phyloP scores from a whole-genome alignment of 768 basidiomycete species.

The Cyclocybe aegerita region DNA sequence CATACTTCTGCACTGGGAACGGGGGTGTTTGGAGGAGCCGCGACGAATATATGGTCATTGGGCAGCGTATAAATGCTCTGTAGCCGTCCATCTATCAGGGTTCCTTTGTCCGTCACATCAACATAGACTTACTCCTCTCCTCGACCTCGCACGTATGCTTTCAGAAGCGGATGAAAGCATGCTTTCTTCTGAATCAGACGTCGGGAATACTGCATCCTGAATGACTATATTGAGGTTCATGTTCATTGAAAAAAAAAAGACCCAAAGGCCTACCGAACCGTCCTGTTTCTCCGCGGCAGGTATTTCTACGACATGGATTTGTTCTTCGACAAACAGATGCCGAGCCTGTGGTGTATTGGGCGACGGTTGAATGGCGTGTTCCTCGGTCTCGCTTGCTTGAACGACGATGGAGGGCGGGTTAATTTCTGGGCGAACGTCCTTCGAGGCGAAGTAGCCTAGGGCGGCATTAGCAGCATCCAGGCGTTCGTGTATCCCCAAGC shows the following conservation, averaged over 20 bases:
- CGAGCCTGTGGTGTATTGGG: too few species aligned
- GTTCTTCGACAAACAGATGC: too few species aligned
- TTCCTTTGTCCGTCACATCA: background rate
- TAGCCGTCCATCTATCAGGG: background rate
- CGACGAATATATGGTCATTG: conserved; percentile 23
- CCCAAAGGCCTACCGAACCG: too few species aligned
- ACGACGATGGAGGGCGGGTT: background rate
- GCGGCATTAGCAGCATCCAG: conserved; percentile 14
- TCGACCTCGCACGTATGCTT: background rate
- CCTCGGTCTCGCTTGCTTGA: background rate
- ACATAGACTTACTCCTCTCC: conserved; percentile 9
- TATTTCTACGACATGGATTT: too few species aligned
- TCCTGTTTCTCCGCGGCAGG: too few species aligned
- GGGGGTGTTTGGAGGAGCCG: conserved; percentile 6
- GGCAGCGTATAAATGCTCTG: conserved; percentile 30
- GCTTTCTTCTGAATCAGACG: too few species aligned
- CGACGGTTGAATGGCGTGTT: too few species aligned
- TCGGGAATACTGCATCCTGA: too few species aligned
- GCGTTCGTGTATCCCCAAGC: conserved; percentile 19
- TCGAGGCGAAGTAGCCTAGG: conserved; percentile 15
- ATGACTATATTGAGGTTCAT: too few species aligned
- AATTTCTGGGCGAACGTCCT: conserved; percentile 1
- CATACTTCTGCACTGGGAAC: conserved; percentile 6
- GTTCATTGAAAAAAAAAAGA: too few species aligned
- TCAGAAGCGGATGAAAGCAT: too few species aligned